These are phyloP conservation scores for Ocimum tenuiflorum DNA, from an alignment of 257 asterid species.

Conservation along the genomic window DNA sequence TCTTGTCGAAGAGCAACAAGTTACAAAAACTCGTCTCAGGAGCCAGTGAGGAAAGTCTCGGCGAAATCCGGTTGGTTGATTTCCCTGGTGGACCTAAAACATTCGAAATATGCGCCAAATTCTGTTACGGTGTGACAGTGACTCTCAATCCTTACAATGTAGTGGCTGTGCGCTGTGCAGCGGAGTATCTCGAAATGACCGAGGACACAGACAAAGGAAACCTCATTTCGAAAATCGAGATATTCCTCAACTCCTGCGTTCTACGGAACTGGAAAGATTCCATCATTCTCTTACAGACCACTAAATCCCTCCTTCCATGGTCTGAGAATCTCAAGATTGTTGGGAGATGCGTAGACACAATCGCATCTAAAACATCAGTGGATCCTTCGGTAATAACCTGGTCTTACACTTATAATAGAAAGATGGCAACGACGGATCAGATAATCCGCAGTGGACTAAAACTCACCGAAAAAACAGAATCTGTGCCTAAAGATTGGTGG, in stretches of 20 bases:
- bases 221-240: constrained; percentile 66
- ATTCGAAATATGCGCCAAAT: constrained; percentile 83
- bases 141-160: constrained; percentile 83
- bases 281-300: constrained; percentile 72
- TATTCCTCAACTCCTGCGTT: constrained; percentile 74
- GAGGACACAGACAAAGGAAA: constrained; percentile 80
- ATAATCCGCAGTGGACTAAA: constrained; percentile 34
- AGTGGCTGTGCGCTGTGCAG: constrained; percentile 79
- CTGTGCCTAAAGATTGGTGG: constrained; percentile 90
- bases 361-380: constrained; percentile 76
- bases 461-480: constrained; percentile 35
- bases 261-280: constrained; percentile 90
- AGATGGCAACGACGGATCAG: constrained; percentile 38
- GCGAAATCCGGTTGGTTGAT: constrained; percentile 48
- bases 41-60: constrained; percentile 36
- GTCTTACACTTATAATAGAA: constrained; percentile 78
- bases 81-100: constrained; percentile 94
- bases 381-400: constrained; percentile 75
- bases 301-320: constrained; percentile 70
- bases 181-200: constrained; percentile 88
- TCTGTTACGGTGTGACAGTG: constrained; percentile 80
- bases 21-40: constrained; percentile 53
- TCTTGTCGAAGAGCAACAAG: constrained; percentile 72
- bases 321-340: constrained; percentile 71
- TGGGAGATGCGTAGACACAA: constrained; percentile 71